Conservation (phyloP, 441 rosid species). For the Erysimum cheiri region DNA sequence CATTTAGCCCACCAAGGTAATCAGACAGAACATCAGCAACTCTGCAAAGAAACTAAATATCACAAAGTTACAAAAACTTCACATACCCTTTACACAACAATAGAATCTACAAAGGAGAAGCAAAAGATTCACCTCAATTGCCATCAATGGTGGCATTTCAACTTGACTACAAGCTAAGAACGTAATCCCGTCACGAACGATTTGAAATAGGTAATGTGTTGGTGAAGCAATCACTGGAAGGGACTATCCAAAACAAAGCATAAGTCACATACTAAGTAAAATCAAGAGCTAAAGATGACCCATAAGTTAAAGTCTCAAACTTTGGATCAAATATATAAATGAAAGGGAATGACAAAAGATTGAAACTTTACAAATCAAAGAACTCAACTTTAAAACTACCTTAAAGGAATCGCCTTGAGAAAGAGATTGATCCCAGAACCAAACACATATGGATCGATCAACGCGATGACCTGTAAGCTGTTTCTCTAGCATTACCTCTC, state of each 20-base stretch:
- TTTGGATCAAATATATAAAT: background rate
- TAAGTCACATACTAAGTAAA: background rate
- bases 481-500: conserved; percentile 96
- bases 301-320: conserved; percentile 22
- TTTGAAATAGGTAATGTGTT: conserved; percentile 91
- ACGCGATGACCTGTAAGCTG: conserved; percentile 96
- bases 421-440: conserved; percentile 90
- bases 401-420: conserved; percentile 75
- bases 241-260: conserved; percentile 48
- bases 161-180: conserved; percentile 95
- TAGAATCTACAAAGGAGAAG: background rate
- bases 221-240: conserved; percentile 94
- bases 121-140: conserved; percentile 68
- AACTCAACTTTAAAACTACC: conserved; percentile 39
- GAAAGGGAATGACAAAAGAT: background rate
- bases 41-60: conserved; percentile 85
- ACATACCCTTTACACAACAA: background rate
- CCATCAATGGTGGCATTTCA: conserved; percentile 98
- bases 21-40: conserved; percentile 84
- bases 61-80: conserved; percentile 33
- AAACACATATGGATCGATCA: conserved; percentile 90
- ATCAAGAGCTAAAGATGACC: conserved; percentile 31
- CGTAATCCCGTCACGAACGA: conserved; percentile 85
- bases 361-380: conserved; percentile 5
- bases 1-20: conserved; percentile 95